Base-by-base conservation (phyloP, 2,329 filamentous ascomycete species). In the Phialophora macrospora region DNA sequence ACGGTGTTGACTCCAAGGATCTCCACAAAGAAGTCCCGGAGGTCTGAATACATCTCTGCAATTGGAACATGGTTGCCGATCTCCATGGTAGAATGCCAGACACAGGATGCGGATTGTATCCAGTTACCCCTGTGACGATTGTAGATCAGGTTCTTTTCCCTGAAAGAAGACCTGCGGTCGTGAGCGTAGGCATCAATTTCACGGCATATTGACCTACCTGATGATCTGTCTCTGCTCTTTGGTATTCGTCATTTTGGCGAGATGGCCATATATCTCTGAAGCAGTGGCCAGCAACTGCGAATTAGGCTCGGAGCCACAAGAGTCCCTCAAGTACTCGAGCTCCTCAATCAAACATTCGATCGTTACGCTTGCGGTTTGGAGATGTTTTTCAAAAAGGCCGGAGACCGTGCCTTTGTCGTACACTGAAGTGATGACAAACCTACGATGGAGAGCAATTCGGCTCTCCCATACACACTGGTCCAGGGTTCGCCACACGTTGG, bases 381-480 rank as follows among this genome's bases (percentile, higher is more conserved):
- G 58, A 57, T 57, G 55, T 61, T 24, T 54, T 41, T 52, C 57
- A 57, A 67, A 67, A 7, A 67, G 57, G 52, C 52, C 56, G 8
- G 32, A 54, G 9, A 65, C 48, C 12, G 56, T 41, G 34, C 24
- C 41, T 34, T 60, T 44, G n/a, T 62, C 62, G 49, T 67, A 67
- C 30, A 14, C 49, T 11, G 62, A 46, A 46, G 65, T 56, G 44
- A 67, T 58, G 22, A 65, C 49, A 65, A 61, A 61, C 49, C 48
- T 67, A n/a, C 57, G 24, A 20, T 51, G 56, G 30, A 67, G 57
- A 26, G 22, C 7, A 56, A 67, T 62, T 20, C n/a, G n/a, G 57
- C 65, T 64, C 17, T 65, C 34, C 65, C 65, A 67, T 28, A 67
- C 65, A 62, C 65, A 67, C 22, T 62, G 26, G 17, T 65, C 49